Base-by-base conservation (phyloP, 106 monocot species). In the Allium cepa region DNA sequence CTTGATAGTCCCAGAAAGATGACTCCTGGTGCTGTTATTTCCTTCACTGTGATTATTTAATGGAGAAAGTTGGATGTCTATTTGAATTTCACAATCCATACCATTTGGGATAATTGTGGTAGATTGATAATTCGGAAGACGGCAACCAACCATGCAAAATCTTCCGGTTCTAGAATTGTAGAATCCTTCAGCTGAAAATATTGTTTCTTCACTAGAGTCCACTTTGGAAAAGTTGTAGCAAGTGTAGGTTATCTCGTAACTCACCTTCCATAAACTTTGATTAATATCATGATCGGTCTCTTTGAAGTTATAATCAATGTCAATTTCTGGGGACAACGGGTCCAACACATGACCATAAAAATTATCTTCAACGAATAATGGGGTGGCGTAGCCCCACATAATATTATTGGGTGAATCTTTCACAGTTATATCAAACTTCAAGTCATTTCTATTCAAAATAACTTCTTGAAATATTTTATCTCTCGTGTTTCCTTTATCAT, bases 131-230 rank as follows among this genome's bases (percentile, higher is more conserved):
- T 83, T 77, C 57, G 85, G 88, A 8, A 81, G 67, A 50, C 88
- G 57, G 56, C 22, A 27, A 26, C 36, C 90, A 11, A 81, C 58
- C 78, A 88, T 68, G 76, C 85, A 92, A 27, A 92, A 70, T 7
- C 22, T 62, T 15, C 90, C 90, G 6, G 75, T 83, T 59, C 68
- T 26, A 9, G 73, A 9, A 72, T 84, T 75, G 67, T 87, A 90
- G 11, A 81, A 66, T 60, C 90, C 87, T 81, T 90, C 90, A 12
- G 90, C 87, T 49, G 75, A 82, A 46, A 88, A 79, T 18, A 76
- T 73, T 51, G 14, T 57, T 11, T 36, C 36, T 36, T 36, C 36
- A 6, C 57, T 68, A 14, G 17, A 26, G 56, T 22, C 69, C 57
- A 60, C 59, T 22, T 22, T 22, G 0, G 22, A 28, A 22, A 0